Conservation (phyloP, 2,329 filamentous ascomycete genomes). For the Aspergillus ibericus region DNA sequence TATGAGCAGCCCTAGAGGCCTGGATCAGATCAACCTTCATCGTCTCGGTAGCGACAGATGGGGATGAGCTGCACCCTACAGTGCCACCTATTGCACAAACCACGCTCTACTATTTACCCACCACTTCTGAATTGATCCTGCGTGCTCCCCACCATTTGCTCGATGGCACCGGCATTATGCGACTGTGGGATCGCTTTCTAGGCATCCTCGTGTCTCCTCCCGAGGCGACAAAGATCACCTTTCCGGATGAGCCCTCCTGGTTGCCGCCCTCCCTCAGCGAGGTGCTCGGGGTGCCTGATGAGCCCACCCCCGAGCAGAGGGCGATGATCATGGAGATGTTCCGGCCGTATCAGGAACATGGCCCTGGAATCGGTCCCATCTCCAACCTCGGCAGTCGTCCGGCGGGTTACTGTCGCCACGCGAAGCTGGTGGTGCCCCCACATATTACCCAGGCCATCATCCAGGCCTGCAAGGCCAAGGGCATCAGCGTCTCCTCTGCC, state of each 20-base stretch:
- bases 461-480: background rate
- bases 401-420: background rate
- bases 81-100: background rate
- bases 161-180: slow-evolving; percentile 1
- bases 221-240: background rate
- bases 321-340: background rate
- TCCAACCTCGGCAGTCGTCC: background rate
- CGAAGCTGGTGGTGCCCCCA: background rate
- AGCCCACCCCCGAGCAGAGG: background rate
- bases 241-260: background rate
- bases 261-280: background rate
- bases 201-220: background rate
- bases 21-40: background rate
- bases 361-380: background rate
- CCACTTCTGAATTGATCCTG: slow-evolving; percentile 4
- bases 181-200: background rate
- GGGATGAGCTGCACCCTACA: background rate
- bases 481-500: slow-evolving; percentile 2
- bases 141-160: background rate
- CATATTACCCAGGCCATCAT: background rate
- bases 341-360: background rate
- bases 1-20: background rate
- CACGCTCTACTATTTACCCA: slow-evolving; percentile 6
- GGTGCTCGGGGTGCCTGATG: background rate
- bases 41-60: background rate